Evolutionary conservation across 2,329 filamentous ascomycete species (phyloP).

Genomic region (Alternaria dauci): DNA sequence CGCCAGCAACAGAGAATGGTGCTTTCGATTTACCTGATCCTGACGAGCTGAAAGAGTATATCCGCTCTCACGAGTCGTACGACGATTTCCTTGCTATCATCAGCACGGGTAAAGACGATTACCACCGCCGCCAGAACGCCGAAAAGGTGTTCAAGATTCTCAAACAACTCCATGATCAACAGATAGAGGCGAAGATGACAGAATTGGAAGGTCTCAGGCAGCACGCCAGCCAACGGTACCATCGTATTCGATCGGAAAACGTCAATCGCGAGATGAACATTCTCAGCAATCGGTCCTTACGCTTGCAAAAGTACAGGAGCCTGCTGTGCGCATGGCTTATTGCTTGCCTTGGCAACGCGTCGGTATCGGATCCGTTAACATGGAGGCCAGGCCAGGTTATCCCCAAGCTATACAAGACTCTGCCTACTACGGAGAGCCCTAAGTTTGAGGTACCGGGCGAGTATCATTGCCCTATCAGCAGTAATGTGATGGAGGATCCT

Average conservation of each 20-base stretch:
- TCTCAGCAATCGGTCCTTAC: slow-evolving; percentile 1
- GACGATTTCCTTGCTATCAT: slow-evolving; percentile 41
- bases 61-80: slow-evolving; percentile 36
- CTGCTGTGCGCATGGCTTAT: slow-evolving; percentile 17
- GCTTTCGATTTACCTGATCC: slow-evolving; percentile 15
- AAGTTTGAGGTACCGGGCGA: slow-evolving; percentile 35
- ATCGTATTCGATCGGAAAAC: background rate
- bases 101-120: slow-evolving; percentile 7
- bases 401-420: slow-evolving; percentile 17
- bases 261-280: slow-evolving; percentile 5
- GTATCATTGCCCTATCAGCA: slow-evolving; percentile 45
- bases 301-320: slow-evolving; percentile 4
- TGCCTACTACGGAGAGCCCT: background rate
- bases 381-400: slow-evolving; percentile 37
- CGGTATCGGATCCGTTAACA: slow-evolving; percentile 21
- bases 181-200: slow-evolving; percentile 6
- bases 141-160: slow-evolving; percentile 27
- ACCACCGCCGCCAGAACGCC: slow-evolving; percentile 17
- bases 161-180: slow-evolving; percentile 19
- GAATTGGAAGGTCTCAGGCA: slow-evolving; percentile 3
- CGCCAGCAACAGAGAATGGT: slow-evolving; percentile 3
- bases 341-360: background rate
- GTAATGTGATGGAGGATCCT: slow-evolving; percentile 46
- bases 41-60: slow-evolving; percentile 37
- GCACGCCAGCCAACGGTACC: background rate